Evolutionary conservation across 164 flowering plant genomes (phyloP).

Genomic region (Stephania cephalantha): DNA sequence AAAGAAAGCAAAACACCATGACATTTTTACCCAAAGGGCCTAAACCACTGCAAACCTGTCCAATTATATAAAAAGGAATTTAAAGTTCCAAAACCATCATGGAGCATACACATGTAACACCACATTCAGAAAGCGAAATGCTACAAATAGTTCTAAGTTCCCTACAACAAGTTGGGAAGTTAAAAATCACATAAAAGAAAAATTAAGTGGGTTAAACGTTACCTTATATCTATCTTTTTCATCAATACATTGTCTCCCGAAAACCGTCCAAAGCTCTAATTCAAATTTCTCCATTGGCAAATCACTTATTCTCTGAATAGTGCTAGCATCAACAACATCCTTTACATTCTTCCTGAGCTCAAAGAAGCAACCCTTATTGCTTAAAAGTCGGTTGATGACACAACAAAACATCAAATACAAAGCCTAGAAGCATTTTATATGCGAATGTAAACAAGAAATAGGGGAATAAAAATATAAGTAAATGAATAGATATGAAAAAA

Average conservation of each 20-base stretch:
- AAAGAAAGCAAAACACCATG: no score
- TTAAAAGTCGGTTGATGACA: not conserved
- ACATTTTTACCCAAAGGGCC: no score
- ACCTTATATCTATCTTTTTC: constrained; percentile 14
- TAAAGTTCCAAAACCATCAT: not conserved
- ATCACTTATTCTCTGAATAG: constrained; percentile 21
- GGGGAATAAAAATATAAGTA: no score
- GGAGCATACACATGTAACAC: not conserved
- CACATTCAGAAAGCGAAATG: not conserved
- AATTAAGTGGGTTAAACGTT: not conserved
- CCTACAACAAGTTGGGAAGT: not conserved
- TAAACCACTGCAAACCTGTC: no score
- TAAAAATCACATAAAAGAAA: not conserved
- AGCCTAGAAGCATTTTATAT: no score
- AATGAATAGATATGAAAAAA: no score
- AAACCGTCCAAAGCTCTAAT: constrained; percentile 27
- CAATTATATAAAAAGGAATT: not conserved
- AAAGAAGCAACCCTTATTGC: not conserved
- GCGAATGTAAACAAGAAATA: no score
- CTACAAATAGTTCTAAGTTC: not conserved
- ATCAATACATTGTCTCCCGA: constrained; percentile 21
- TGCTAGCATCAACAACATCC: constrained; percentile 23
- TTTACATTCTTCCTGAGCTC: constrained; percentile 32
- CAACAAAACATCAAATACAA: no score
- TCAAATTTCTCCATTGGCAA: constrained; percentile 34